Percentiles rank a stretch among this genome's conserved stretches.
phyloP scores from a whole-genome alignment of 805 yeast species.

The Suhomyces xylopsoci region DNA sequence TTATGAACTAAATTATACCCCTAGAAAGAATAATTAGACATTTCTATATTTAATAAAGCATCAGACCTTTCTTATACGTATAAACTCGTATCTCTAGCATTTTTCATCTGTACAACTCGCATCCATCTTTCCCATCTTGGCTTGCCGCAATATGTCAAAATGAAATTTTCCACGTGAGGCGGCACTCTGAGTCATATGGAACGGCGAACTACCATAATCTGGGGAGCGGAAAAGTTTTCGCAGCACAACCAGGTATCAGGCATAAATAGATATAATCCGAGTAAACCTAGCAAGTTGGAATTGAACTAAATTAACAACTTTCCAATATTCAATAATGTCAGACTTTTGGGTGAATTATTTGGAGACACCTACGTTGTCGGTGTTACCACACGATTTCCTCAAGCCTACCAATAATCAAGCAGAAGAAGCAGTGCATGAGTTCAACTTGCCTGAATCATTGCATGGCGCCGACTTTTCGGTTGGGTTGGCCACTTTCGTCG shows the following conservation, averaged over 20 bases:
- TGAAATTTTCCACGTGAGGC: slow-evolving; percentile 1
- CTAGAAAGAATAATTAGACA: background rate
- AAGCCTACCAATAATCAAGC: slow-evolving; percentile 68
- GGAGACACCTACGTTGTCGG: slow-evolving; percentile 81
- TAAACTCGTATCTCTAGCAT: too few relatives aligned
- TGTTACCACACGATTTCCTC: slow-evolving; percentile 82
- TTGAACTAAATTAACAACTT: background rate
- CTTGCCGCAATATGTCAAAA: background rate
- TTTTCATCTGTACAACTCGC: too few relatives aligned
- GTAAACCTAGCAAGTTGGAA: background rate
- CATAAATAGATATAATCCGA: background rate
- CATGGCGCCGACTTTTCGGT: slow-evolving; percentile 37
- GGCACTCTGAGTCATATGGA: slow-evolving; percentile 3
- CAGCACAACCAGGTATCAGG: background rate
- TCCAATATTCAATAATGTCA: slow-evolving; percentile 11
- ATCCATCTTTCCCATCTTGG: background rate
- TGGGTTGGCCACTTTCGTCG: slow-evolving; percentile 64
- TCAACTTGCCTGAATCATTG: slow-evolving; percentile 17
- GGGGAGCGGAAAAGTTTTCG: slow-evolving; percentile 1
- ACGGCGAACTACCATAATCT: background rate
- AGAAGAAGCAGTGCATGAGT: slow-evolving; percentile 55
- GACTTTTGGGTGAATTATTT: slow-evolving; percentile 60
- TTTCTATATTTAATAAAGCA: background rate
- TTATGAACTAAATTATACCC: slow-evolving; percentile 55
- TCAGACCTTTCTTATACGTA: background rate